phyloP scores from a whole-genome alignment of 192 early-diverging fungal species.

The Entomortierella lignicola region DNA sequence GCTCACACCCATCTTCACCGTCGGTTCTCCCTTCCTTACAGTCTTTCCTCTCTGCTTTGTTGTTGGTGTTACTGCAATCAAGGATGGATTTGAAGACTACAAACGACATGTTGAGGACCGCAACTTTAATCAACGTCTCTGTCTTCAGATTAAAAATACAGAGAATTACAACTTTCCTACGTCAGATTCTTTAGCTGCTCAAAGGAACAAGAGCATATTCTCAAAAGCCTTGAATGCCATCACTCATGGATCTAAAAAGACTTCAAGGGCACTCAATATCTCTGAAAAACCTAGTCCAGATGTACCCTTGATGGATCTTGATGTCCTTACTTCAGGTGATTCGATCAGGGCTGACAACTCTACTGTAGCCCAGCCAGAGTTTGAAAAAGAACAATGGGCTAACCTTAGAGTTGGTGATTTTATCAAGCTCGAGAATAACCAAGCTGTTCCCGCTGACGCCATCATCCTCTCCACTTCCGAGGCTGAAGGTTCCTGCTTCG shows the following conservation, averaged over 20 bases:
- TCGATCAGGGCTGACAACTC: background rate
- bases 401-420: conserved; percentile 89
- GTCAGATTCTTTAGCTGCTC: background rate
- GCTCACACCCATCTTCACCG: conserved; percentile 83
- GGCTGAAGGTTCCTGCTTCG: conserved; percentile 80
- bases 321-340: conserved; percentile 2
- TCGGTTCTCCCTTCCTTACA: conserved; percentile 82
- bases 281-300: conserved; percentile 16
- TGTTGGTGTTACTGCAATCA: conserved; percentile 81
- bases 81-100: conserved; percentile 92
- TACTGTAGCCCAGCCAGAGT: conserved; percentile 46
- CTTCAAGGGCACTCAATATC: conserved; percentile 8
- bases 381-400: conserved; percentile 70
- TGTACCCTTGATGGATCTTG: conserved; percentile 11
- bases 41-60: conserved; percentile 89
- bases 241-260: conserved; percentile 8
- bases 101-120: conserved; percentile 87
- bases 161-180: conserved; percentile 61
- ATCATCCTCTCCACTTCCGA: conserved; percentile 85
- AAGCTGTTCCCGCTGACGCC: conserved; percentile 87
- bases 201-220: conserved; percentile 10
- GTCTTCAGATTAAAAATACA: conserved; percentile 57
- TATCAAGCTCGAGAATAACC: conserved; percentile 83
- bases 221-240: conserved; percentile 19
- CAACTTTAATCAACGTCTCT: conserved; percentile 79